phyloP scores from a whole-genome alignment of 169 alveolate species.

The Babesia ovata region DNA sequence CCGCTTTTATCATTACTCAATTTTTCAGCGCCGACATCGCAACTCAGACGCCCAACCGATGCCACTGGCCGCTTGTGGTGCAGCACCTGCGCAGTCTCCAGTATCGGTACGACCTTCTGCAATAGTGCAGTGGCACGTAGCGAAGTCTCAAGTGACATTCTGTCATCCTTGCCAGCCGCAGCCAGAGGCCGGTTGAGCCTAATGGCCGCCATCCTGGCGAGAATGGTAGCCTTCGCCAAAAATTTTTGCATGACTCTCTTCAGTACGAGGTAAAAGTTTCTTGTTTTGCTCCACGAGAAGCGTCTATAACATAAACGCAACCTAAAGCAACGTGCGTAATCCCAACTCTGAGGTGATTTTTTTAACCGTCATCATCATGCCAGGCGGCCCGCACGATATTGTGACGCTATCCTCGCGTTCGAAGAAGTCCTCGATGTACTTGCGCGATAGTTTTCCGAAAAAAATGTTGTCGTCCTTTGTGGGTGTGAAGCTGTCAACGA shows the following conservation, averaged over 20 bases:
- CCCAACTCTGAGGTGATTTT: not conserved
- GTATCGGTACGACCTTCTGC: conserved; percentile 35
- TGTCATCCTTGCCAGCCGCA: conserved; percentile 27
- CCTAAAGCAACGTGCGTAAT: not conserved
- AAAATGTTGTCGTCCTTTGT: not conserved
- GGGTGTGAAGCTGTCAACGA: not conserved
- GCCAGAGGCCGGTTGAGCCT: conserved; percentile 58
- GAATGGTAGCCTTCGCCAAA: conserved; percentile 58
- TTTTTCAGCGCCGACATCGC: not conserved
- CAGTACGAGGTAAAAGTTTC: not conserved
- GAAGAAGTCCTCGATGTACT: conserved; percentile 9
- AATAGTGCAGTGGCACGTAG: conserved; percentile 47
- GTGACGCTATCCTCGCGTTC: conserved; percentile 6
- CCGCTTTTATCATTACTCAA: not conserved
- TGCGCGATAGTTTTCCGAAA: conserved; percentile 14
- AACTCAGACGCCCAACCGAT: conserved; percentile 19
- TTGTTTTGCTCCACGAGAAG: not conserved
- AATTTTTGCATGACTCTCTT: conserved; percentile 17
- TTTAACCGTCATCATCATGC: conserved; percentile 9
- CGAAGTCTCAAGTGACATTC: conserved; percentile 43
- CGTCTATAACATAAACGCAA: not conserved
- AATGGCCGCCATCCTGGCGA: conserved; percentile 60
- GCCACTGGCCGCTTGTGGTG: conserved; percentile 47
- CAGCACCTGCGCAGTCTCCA: conserved; percentile 54
- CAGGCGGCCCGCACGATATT: conserved; percentile 31